These are phyloP conservation scores for Chlorella vulgaris DNA, from an alignment of 139 green algal species.

Conservation along the genomic window DNA sequence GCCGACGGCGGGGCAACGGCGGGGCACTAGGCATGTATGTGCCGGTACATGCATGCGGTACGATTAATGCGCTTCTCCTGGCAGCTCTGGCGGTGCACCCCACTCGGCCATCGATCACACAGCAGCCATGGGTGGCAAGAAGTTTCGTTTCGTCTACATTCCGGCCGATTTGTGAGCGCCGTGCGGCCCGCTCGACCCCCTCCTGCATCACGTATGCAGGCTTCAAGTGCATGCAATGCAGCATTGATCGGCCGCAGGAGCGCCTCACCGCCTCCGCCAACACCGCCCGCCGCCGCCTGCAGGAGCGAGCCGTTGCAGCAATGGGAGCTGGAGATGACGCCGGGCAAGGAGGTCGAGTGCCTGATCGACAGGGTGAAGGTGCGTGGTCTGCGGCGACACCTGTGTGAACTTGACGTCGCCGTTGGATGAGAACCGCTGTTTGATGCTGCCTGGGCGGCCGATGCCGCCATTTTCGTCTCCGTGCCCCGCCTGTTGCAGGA, in stretches of 20 bases:
- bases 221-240: neutral
- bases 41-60: neutral
- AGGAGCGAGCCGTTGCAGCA: conserved; percentile 66
- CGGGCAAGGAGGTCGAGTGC: conserved; percentile 69
- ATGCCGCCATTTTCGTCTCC: neutral
- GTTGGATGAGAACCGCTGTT: too few relatives aligned
- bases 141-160: conserved; percentile 71
- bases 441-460: too few relatives aligned
- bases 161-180: conserved; percentile 61
- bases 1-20: neutral
- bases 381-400: neutral
- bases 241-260: neutral
- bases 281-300: neutral
- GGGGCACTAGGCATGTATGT: neutral
- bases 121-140: neutral
- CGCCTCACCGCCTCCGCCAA: neutral
- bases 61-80: neutral
- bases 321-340: conserved; percentile 34
- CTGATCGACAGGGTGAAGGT: conserved; percentile 74
- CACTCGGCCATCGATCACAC: neutral
- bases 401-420: too few relatives aligned
- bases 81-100: conserved; percentile 33
- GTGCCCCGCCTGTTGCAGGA: conserved; percentile 18
- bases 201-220: neutral
- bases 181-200: too few relatives aligned